These are phyloP conservation scores for Dissophora ornata DNA, from an alignment of 192 early-diverging fungal genomes.

Conservation along the genomic window DNA sequence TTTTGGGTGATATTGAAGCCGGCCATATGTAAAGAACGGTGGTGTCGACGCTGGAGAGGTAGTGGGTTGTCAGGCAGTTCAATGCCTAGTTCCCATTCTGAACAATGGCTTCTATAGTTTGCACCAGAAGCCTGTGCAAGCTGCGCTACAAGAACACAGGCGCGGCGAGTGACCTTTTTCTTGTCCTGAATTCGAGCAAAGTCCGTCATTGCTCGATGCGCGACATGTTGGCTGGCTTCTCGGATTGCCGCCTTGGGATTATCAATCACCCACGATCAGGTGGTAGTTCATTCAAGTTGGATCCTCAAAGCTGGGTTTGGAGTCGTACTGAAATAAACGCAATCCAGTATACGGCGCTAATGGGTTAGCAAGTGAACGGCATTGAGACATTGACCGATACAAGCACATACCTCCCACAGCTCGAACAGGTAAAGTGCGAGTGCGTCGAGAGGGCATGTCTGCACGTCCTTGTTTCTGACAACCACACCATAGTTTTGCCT, in stretches of 20 bases:
- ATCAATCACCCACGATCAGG: not conserved
- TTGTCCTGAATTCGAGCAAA: not conserved
- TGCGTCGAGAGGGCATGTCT: constrained; percentile 15
- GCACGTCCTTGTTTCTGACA: constrained; percentile 18
- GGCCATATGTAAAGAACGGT: not conserved
- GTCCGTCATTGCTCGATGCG: not conserved
- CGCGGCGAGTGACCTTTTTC: not conserved
- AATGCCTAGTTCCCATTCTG: not conserved
- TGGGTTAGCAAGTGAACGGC: too few species aligned
- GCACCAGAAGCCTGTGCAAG: not conserved
- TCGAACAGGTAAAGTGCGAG: constrained; percentile 18
- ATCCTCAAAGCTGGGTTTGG: not conserved
- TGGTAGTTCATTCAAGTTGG: not conserved
- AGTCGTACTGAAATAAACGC: too few species aligned
- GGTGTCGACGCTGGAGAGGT: not conserved
- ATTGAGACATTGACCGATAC: too few species aligned
- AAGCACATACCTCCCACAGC: constrained; percentile 13
- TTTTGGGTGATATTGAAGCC: not conserved
- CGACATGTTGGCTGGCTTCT: not conserved
- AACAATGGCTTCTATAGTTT: not conserved
- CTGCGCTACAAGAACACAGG: not conserved
- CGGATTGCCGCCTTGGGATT: not conserved
- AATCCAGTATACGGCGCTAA: too few species aligned
- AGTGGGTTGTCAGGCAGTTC: not conserved
- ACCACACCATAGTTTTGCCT: not conserved